These are phyloP conservation scores for Coleophoma cylindrospora DNA, from an alignment of 2,329 filamentous ascomycete species.

Conservation along the genomic window DNA sequence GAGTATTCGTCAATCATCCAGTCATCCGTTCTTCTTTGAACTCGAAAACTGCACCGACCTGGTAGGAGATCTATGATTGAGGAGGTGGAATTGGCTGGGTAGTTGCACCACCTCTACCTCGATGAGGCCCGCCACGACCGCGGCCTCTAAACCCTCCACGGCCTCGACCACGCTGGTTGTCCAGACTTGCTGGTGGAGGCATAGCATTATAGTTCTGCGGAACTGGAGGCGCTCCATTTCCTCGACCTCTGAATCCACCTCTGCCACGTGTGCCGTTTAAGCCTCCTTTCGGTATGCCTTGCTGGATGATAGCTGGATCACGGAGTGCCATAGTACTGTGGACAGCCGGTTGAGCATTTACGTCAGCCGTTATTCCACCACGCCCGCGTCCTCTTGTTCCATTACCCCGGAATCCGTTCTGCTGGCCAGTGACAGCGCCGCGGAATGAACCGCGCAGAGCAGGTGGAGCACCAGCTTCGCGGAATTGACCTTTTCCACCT, in stretches of 20 bases:
- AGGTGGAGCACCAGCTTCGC: constrained; percentile 48
- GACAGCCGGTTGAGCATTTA: constrained; percentile 18
- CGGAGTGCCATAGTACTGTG: constrained; percentile 15
- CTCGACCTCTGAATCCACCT: constrained; percentile 11
- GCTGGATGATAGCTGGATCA: constrained; percentile 4
- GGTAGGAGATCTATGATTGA: neutral
- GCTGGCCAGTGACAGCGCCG: constrained; percentile 45
- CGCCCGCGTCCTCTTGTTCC: constrained; percentile 30
- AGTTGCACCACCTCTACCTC: constrained; percentile 17
- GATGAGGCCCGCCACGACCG: constrained; percentile 5
- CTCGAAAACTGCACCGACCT: neutral
- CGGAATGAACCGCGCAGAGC: constrained; percentile 54
- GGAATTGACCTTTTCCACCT: constrained; percentile 56
- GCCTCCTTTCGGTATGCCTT: constrained; percentile 10
- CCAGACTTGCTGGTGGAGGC: constrained; percentile 54
- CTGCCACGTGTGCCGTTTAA: constrained; percentile 11
- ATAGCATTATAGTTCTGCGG: constrained; percentile 45
- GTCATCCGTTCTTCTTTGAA: neutral
- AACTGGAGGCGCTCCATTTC: constrained; percentile 11
- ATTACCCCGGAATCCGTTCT: constrained; percentile 34
- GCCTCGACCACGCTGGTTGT: constrained; percentile 34
- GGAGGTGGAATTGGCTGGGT: constrained; percentile 4
- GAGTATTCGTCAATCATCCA: neutral
- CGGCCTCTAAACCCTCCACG: constrained; percentile 18
- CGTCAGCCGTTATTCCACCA: constrained; percentile 6